phyloP scores from a whole-genome alignment of 139 green algal genomes.

The Haematococcus lacustris region DNA sequence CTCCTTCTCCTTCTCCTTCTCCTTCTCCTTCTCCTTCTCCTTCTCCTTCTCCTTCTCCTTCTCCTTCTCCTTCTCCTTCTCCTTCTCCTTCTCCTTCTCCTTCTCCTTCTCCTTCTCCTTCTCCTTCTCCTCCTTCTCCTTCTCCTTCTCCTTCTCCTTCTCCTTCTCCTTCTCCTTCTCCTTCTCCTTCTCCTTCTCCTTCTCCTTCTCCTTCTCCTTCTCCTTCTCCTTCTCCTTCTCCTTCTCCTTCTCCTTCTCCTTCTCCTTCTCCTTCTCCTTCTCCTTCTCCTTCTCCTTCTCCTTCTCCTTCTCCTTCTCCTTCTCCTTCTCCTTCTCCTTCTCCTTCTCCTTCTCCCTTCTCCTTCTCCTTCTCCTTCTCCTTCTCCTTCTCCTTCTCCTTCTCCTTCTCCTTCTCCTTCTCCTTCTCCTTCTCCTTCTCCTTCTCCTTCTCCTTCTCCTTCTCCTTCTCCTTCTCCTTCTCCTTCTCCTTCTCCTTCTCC shows the following conservation, averaged over 20 bases:
- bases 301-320: conserved; percentile 4
- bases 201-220: conserved; percentile 4
- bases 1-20: conserved; percentile 3
- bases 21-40: too few species aligned
- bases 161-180: conserved; percentile 4
- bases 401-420: conserved; percentile 4
- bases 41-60: conserved; percentile 4
- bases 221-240: conserved; percentile 4
- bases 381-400: conserved; percentile 4
- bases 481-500: conserved; percentile 3
- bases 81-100: conserved; percentile 3
- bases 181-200: conserved; percentile 4
- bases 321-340: conserved; percentile 4
- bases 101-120: conserved; percentile 4
- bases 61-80: conserved; percentile 4
- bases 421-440: conserved; percentile 3
- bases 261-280: conserved; percentile 4
- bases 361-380: conserved; percentile 3
- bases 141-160: conserved; percentile 4
- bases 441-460: conserved; percentile 4
- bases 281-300: conserved; percentile 4
- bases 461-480: conserved; percentile 4
- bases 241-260: conserved; percentile 4
- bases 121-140: conserved; percentile 3
- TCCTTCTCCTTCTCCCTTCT: conserved; percentile 4